Evolutionary conservation across 352 stramenopile genomes (phyloP).

Genomic region (Pythium pectinolyticum): DNA sequence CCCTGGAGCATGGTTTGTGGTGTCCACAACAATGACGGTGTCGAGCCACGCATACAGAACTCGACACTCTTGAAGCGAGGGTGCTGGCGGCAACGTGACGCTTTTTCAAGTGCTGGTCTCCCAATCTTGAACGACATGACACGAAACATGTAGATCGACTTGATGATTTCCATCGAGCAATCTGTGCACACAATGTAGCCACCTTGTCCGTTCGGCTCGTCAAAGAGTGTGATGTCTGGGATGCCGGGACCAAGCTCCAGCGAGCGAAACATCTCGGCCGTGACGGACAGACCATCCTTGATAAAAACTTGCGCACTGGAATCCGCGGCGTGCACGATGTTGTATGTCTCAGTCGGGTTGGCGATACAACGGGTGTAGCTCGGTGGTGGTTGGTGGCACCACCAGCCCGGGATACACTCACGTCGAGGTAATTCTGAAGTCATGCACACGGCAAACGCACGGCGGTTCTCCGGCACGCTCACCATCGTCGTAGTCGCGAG

Average conservation of each 20-base stretch:
- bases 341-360: background rate
- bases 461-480: background rate
- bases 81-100: background rate
- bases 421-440: background rate
- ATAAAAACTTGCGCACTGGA: background rate
- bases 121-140: conserved; percentile 14
- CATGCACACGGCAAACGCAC: background rate
- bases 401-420: background rate
- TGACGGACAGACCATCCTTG: background rate
- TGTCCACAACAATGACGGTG: conserved; percentile 2
- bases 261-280: conserved; percentile 8
- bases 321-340: background rate
- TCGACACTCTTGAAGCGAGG: conserved; percentile 8
- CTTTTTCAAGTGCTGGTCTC: background rate
- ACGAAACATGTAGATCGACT: conserved; percentile 12
- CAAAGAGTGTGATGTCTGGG: conserved; percentile 13
- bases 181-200: conserved; percentile 17
- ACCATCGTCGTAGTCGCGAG: background rate
- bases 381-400: conserved; percentile 8
- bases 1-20: conserved; percentile 3
- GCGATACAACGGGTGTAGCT: background rate
- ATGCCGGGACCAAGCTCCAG: background rate
- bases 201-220: conserved; percentile 2
- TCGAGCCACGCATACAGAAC: background rate
- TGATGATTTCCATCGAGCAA: conserved; percentile 7